Evolutionary conservation across 441 rosid species (phyloP).

Genomic region (Populus trichocarpa): DNA sequence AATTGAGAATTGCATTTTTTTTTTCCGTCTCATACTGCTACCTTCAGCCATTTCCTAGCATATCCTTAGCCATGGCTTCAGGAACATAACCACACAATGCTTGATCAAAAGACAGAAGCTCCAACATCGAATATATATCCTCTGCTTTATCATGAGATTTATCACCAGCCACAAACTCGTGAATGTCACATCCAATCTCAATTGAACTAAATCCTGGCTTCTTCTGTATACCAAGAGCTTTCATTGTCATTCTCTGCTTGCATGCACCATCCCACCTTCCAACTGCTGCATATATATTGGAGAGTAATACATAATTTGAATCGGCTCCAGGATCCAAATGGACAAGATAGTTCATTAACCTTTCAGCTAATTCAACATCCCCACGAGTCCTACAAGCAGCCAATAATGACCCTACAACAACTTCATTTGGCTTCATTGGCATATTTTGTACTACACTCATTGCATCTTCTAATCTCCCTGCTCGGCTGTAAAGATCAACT

Average conservation of each 20-base stretch:
- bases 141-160: conserved; percentile 44
- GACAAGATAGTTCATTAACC: conserved; percentile 39
- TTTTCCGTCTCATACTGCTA: neutral
- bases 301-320: conserved; percentile 63
- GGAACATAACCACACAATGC: conserved; percentile 35
- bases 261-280: conserved; percentile 75
- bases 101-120: conserved; percentile 46
- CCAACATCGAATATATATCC: conserved; percentile 39
- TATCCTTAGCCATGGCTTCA: conserved; percentile 18
- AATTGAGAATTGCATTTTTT: neutral
- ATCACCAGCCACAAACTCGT: conserved; percentile 70
- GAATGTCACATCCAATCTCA: conserved; percentile 47
- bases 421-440: conserved; percentile 74
- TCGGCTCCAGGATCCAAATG: conserved; percentile 46
- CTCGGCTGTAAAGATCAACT: conserved; percentile 81
- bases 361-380: conserved; percentile 56
- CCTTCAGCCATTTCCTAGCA: conserved; percentile 21
- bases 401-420: conserved; percentile 66
- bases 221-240: conserved; percentile 62
- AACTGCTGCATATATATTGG: conserved; percentile 66
- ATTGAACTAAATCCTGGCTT: conserved; percentile 68
- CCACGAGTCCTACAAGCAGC: conserved; percentile 58
- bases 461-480: conserved; percentile 76
- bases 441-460: conserved; percentile 45
- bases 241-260: conserved; percentile 66